Percentiles rank a stretch among this genome's conserved stretches.
phyloP scores from a whole-genome alignment of 2,329 filamentous ascomycete species.

The Grosmannia huntii region DNA sequence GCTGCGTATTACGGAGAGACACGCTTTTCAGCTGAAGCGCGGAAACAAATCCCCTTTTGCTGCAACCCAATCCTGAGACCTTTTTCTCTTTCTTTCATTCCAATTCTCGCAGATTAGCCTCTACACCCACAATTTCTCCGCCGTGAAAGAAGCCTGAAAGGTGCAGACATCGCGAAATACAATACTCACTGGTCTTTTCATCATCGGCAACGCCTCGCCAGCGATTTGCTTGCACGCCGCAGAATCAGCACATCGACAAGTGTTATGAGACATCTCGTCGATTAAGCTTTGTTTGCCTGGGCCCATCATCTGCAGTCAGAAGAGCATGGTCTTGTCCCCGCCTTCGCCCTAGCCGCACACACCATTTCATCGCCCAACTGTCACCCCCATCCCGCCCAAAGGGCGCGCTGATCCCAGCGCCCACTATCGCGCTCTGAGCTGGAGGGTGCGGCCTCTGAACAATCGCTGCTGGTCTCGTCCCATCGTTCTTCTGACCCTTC shows the following conservation, averaged over 20 bases:
- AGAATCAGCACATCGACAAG: not conserved
- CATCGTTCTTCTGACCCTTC: not conserved
- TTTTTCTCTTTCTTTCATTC: not conserved
- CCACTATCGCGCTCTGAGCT: not conserved
- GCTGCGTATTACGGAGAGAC: not conserved
- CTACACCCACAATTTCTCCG: not conserved
- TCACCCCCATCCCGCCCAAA: not conserved
- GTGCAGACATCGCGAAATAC: not conserved
- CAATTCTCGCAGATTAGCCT: not conserved
- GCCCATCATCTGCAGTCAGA: not conserved
- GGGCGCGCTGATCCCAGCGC: not conserved
- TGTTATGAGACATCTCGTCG: not conserved
- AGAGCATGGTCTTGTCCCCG: slow-evolving; percentile 2
- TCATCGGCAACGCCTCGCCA: not conserved
- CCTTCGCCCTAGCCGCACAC: slow-evolving; percentile 10
- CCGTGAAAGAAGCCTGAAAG: not conserved
- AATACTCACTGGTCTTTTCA: not conserved
- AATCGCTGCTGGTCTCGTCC: not conserved
- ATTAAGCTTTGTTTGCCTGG: slow-evolving; percentile 9
- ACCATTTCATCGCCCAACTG: slow-evolving; percentile 2
- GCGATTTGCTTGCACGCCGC: not conserved
- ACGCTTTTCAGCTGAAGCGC: not conserved
- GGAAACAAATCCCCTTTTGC: not conserved
- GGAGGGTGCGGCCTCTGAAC: not conserved
- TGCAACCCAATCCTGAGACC: not conserved